Base-by-base conservation (phyloP, 2,329 filamentous ascomycete genomes). In the Dissoconium aciculare region DNA sequence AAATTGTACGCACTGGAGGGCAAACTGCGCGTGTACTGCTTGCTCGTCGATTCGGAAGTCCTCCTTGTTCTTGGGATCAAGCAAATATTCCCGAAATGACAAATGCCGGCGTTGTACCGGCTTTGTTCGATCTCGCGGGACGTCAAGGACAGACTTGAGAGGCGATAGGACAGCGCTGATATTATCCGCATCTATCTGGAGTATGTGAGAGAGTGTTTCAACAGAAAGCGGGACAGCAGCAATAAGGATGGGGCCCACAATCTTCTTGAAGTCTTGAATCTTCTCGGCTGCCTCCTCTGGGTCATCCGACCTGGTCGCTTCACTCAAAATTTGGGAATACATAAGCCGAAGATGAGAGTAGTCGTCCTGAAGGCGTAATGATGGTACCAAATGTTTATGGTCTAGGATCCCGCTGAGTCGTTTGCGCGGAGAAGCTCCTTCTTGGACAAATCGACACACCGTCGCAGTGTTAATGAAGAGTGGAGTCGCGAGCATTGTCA, bases 401-500 rank as follows among this genome's bases (percentile, higher is more conserved):
- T 30, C 11, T 4, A 17, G 12, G 5, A 30, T 13, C 16, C 16
- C 17, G 4, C n/a, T 14, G 4, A 30, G 11, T 13, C 27, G 27
- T 10, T 30, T 16, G 9, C 11, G 14, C 5, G 27, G 27, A 14
- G 11, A 23, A n/a, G n/a, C n/a, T 23, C n/a, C 19, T 32, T 50
- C 43, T 12, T 30, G 32, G 11, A 54, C 29, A 36, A 47, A 48
- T 3, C 44, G 50, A 37, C 40, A 53, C 10, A 45, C 23, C 11
- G 50, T 49, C 11, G 40, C 29, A 5, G 51, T 43, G 19, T 39
- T 46, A 21, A 53, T 53, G 30, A 53, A 53, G 13, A 53, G 36
- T 5, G 48, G 46, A 17, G 40, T 30, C 4, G 50, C 28, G 21
- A 43, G 45, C n/a, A n/a, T n/a, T n/a, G n/a, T n/a, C n/a, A n/a